Conservation (phyloP, 129 eudicot genomes). For the Lactuca sativa region DNA sequence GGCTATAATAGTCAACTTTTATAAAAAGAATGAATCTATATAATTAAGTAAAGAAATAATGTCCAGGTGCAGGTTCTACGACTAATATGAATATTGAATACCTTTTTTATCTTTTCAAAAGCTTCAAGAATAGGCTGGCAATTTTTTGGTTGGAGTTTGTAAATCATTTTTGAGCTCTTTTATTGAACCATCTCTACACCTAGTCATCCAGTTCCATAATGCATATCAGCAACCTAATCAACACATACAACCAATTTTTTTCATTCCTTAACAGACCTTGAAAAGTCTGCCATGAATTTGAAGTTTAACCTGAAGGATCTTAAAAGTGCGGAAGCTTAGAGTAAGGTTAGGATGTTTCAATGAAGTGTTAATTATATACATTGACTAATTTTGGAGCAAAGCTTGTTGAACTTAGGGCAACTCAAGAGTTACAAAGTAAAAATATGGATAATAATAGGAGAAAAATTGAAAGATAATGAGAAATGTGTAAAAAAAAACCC, state of each 20-base stretch:
- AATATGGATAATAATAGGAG: too few species aligned
- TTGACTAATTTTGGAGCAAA: too few species aligned
- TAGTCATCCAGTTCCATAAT: constrained; percentile 81
- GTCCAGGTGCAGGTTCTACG: background rate
- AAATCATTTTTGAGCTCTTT: constrained; percentile 55
- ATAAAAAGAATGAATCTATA: constrained; percentile 13
- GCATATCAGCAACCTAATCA: constrained; percentile 95
- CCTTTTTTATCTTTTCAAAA: constrained; percentile 87
- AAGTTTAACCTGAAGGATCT: constrained; percentile 78
- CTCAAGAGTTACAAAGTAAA: too few species aligned
- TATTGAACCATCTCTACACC: constrained; percentile 72
- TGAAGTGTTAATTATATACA: too few species aligned
- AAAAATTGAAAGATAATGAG: too few species aligned
- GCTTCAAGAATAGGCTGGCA: constrained; percentile 93
- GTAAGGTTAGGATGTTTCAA: constrained; percentile 56
- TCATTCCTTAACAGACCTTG: background rate
- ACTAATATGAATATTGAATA: constrained; percentile 6
- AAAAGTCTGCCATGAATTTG: background rate
- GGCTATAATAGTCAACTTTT: constrained; percentile 59
- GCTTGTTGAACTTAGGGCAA: too few species aligned
- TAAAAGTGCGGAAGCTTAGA: constrained; percentile 81
- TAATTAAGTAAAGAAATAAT: background rate
- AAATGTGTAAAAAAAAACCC: too few species aligned
- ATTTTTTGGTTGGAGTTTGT: constrained; percentile 67
- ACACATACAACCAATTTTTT: constrained; percentile 7